Evolutionary conservation across 371 early-diverging fungal genomes (phyloP), one percentile per base, ranked within the genome.

Genomic region (Apophysomyces elegans): DNA sequence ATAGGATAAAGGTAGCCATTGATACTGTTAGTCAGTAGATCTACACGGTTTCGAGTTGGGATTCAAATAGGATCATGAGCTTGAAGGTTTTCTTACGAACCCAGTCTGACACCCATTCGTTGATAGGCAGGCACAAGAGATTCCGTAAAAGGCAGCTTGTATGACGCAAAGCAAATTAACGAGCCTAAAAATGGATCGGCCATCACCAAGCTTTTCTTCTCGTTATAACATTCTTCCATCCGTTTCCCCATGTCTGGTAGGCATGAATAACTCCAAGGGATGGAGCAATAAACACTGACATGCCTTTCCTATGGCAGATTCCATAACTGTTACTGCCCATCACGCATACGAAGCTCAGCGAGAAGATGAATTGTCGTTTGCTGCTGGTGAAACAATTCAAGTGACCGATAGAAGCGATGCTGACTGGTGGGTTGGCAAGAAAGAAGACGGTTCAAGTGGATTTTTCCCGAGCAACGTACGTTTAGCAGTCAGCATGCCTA

Each of bases 391-490:
- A 71, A 63, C 77, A 60, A 72, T 90, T 58, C 69, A 56, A 1
- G 85, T 89, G 21, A 64, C 72, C 26, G 79, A 83, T 63, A 71
- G 69, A 45, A 75, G 74, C n/a, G 81, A 85, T 71, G 75, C 74
- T 7, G 78, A 77, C 64, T 88, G 90, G 89, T 90, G 90, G 90
- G 73, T 81, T 4, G 89, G 89, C 11, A 72, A 78, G 64, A 80
- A 71, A 46, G 72, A 74, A 57, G 75, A 72, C 43, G 78, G 80
- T 12, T 72, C 79, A 60, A 56, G 58, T 36, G 90, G 90, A 16
- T 79, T 84, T 80, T 88, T 90, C 60, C 90, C 90, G 38, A 83
- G 86, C 61, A 90, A 88, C 62, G 87, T 89, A 70, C 26, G 26
- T 26, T 26, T 26, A 26, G 26, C 26, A 26, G 26, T 26, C 26